A percentile compares a stretch with the other conserved stretches of the same genome.
These are phyloP conservation scores for Aeminium ludgeri DNA, from an alignment of 495 filamentous ascomycete species.

Conservation along the genomic window DNA sequence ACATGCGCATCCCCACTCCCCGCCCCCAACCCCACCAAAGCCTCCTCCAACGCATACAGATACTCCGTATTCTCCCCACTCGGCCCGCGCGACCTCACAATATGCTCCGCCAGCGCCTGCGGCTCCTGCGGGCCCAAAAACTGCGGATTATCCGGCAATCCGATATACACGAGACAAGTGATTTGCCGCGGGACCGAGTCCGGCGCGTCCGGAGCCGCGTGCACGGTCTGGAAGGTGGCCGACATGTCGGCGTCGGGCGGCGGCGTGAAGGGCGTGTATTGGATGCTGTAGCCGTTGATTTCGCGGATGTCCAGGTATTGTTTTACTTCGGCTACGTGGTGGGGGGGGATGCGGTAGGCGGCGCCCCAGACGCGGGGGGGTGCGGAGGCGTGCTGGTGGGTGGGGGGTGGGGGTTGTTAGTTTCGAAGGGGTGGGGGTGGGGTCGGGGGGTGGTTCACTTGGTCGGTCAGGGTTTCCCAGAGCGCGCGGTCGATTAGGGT, in stretches of 20 bases:
- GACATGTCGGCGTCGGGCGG: conserved; percentile 26
- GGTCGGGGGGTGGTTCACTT: conserved; percentile 12
- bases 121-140: conserved; percentile 74
- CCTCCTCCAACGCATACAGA: conserved; percentile 62
- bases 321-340: conserved; percentile 62
- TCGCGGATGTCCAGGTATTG: conserved; percentile 90
- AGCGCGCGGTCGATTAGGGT: conserved; percentile 70
- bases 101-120: conserved; percentile 67
- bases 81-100: conserved; percentile 56
- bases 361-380: conserved; percentile 69
- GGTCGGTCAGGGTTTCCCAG: conserved; percentile 67
- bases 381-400: conserved; percentile 26
- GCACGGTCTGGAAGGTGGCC: conserved; percentile 13
- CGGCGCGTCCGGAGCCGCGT: conserved; percentile 21
- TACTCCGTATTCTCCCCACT: conserved; percentile 91
- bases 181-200: conserved; percentile 22
- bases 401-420: too few species aligned
- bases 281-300: conserved; percentile 88
- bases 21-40: conserved; percentile 53
- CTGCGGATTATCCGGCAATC: conserved; percentile 82
- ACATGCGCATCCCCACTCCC: conserved; percentile 81
- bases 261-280: conserved; percentile 68
- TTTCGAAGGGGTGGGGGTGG: background rate
- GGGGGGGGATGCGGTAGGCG: conserved; percentile 70
- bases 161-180: conserved; percentile 75